Base-by-base conservation (phyloP, 257 asterid genomes). In the Haberlea rhodopensis region DNA sequence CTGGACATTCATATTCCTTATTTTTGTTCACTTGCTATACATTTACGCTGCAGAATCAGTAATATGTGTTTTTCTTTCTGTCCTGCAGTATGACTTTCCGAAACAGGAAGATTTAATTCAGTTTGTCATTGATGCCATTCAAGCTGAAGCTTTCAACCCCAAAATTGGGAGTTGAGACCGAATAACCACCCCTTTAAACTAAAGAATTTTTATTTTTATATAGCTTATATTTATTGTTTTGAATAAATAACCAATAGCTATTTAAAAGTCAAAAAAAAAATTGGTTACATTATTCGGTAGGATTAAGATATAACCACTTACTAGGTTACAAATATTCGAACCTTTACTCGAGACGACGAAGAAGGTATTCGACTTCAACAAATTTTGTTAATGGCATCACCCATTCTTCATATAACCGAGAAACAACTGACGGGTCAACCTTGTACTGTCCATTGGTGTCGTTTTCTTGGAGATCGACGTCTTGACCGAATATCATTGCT, bases 131-230 rank as follows among this genome's bases (percentile, higher is more conserved):
- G 99, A 92, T 67, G 87, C 99, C 73, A 88, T 92, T 79, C 97
- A 87, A 79, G 99, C 99, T 22, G 99, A 92, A 81, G 80, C 87
- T 49, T 92, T 92, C 65, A 92, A 92, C 81, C 91, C 94, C 8
- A 87, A 79, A 65, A 87, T n/a, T n/a, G n/a, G n/a, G n/a, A n/a
- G n/a, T n/a, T n/a, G n/a, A n/a, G n/a, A n/a, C n/a, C n/a, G n/a
- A n/a, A n/a, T n/a, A n/a, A n/a, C n/a, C n/a, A n/a, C n/a, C n/a
- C n/a, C n/a, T n/a, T n/a, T n/a, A n/a, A n/a, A n/a, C n/a, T n/a
- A n/a, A n/a, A n/a, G n/a, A n/a, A n/a, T n/a, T n/a, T n/a, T n/a
- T n/a, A n/a, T n/a, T n/a, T n/a, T n/a, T n/a, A n/a, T n/a, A n/a
- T n/a, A n/a, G n/a, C n/a, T n/a, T n/a, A n/a, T n/a, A n/a, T n/a